Conservation (phyloP, 305 asterid genomes). For the Fraxinus sp. region DNA sequence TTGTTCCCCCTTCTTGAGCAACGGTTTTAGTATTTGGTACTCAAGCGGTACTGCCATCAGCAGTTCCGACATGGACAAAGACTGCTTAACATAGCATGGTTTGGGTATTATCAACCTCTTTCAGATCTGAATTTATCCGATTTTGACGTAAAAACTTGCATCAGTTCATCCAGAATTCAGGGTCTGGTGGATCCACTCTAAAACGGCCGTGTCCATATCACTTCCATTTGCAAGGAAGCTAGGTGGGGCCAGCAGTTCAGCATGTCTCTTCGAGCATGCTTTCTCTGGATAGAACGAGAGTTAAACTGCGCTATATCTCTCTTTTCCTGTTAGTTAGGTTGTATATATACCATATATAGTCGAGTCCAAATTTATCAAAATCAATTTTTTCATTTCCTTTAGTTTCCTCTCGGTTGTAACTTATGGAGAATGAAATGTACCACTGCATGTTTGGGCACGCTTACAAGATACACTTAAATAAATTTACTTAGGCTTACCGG, state of each 20-base stretch:
- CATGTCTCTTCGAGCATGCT: not conserved
- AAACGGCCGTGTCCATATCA: not conserved
- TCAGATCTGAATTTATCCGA: not conserved
- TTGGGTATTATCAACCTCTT: not conserved
- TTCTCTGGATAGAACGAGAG: not conserved
- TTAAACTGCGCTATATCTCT: not conserved
- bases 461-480: not conserved
- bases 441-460: not conserved
- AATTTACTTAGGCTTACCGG: not conserved
- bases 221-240: not conserved
- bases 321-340: not conserved
- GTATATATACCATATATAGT: not conserved
- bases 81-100: not conserved
- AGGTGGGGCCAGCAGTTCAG: not conserved
- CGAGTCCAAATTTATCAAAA: not conserved
- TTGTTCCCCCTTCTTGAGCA: constrained; percentile 41
- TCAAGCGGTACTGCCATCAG: not conserved
- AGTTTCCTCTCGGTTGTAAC: not conserved
- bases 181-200: not conserved
- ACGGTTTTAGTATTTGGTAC: not conserved
- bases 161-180: not conserved
- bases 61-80: not conserved
- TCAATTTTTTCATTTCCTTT: not conserved
- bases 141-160: not conserved
- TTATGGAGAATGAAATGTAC: not conserved